Base-by-base conservation (phyloP, 495 filamentous ascomycete species). In the Penicillium turbatum region DNA sequence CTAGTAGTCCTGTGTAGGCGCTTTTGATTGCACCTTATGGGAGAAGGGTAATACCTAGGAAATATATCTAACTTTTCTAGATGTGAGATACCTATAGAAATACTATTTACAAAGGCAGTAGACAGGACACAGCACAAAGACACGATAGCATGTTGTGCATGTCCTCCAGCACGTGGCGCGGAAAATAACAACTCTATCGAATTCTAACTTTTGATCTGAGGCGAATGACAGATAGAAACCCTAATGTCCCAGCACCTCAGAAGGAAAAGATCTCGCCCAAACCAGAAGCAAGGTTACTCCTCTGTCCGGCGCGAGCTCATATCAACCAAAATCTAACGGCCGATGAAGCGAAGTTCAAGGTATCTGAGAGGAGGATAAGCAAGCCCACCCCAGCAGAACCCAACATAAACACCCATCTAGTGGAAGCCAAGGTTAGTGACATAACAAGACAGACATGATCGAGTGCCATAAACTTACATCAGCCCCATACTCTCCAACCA, bases 401-500 rank as follows among this genome's bases (percentile, higher is more conserved):
- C 78, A 6, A 83, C 65, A 60, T 77, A 81, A 21, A 73, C 69
- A 0, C 80, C 80, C 70, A 82, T 72, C 72, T 75, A 55, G 37
- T 0, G 34, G 17, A 56, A 26, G 6, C 36, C 2, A 24, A 24
- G 21, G 39, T 44, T 30, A 44, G 48, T 65, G 56, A 61, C 51
- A 29, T 49, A 57, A 29, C 21, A n/a, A 31, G 26, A 41, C 29
- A 36, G 21, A 45, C 8, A 19, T 32, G 24, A 11, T 24, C 21
- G 34, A 41, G 24, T 12, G 38, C 35, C 27, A 26, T 4, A 42
- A 24, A 69, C 70, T 60, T 67, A 75, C 72, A 78, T 86, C 83
- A 42, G 79, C 83, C n/a, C 83, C 83, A 59, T 79, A 76, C 3
- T 78, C 73, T 12, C 82, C 82, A 27, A 83, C 72, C 51, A 74